phyloP scores from a whole-genome alignment of 768 basidiomycete species.

The Serpula lacrymans region DNA sequence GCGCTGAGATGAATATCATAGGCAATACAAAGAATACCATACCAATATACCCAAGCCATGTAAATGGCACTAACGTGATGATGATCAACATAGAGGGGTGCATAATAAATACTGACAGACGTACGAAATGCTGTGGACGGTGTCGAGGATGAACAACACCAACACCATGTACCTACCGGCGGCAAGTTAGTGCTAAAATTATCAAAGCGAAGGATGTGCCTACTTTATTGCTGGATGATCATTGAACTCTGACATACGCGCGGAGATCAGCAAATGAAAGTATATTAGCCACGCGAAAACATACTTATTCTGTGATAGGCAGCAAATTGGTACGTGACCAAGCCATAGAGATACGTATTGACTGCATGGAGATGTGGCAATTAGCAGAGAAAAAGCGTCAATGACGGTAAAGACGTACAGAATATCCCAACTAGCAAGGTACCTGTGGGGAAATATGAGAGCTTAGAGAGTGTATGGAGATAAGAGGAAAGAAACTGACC shows the following conservation, averaged over 20 bases:
- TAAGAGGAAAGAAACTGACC: too few species aligned
- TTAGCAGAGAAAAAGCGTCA: too few species aligned
- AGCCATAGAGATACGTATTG: constrained; percentile 34
- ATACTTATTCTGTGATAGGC: constrained; percentile 28
- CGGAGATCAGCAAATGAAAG: neutral
- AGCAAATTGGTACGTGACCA: constrained; percentile 41
- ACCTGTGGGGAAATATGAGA: too few species aligned
- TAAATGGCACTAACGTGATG: too few species aligned
- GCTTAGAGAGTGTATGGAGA: too few species aligned
- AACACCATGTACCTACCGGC: constrained; percentile 27
- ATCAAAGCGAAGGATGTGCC: neutral
- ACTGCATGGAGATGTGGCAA: too few species aligned
- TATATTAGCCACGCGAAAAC: constrained; percentile 3
- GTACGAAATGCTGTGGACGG: constrained; percentile 30
- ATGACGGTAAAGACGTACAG: too few species aligned
- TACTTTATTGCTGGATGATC: constrained; percentile 36
- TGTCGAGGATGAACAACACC: constrained; percentile 32
- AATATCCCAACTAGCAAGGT: too few species aligned
- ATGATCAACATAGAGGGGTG: too few species aligned
- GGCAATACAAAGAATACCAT: constrained; percentile 1
- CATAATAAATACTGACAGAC: constrained; percentile 3
- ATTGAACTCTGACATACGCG: constrained; percentile 28
- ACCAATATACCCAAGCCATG: constrained; percentile 33
- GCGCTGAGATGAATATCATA: neutral
- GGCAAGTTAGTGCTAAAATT: neutral